Conservation (phyloP, 129 eudicot species). For the Saussurea involucrata region DNA sequence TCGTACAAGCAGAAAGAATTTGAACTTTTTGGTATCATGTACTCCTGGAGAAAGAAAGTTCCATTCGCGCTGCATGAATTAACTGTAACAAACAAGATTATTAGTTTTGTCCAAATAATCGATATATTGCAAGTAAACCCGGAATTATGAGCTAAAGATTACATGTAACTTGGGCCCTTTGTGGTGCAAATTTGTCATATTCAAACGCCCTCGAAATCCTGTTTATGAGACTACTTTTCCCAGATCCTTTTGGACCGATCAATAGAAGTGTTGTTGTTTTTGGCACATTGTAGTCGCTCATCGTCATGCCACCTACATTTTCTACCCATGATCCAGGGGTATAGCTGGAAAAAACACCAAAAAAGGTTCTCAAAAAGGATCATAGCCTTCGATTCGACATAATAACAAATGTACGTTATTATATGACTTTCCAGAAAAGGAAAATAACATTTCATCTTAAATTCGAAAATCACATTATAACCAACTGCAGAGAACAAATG, state of each 20-base stretch:
- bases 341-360: constrained; percentile 45
- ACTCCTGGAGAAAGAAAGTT: constrained; percentile 70
- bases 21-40: constrained; percentile 62
- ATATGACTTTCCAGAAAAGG: no score
- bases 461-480: not conserved
- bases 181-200: constrained; percentile 57
- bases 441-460: no score
- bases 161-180: constrained; percentile 91
- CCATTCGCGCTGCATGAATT: constrained; percentile 53
- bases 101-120: not conserved
- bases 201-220: constrained; percentile 67
- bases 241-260: constrained; percentile 82
- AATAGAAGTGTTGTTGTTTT: constrained; percentile 55
- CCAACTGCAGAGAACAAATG: not conserved
- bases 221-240: constrained; percentile 86
- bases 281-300: constrained; percentile 50
- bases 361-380: not conserved
- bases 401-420: no score
- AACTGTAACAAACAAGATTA: constrained; percentile 40
- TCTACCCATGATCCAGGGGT: constrained; percentile 75
- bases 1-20: constrained; percentile 69
- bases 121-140: not conserved
- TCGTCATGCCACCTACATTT: constrained; percentile 42
- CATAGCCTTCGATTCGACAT: not conserved
- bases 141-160: constrained; percentile 2